A percentile compares a stretch with the other conserved stretches of the same genome.
phyloP scores from a whole-genome alignment of 2,329 filamentous ascomycete species.

The Epichloe brachyelytri region DNA sequence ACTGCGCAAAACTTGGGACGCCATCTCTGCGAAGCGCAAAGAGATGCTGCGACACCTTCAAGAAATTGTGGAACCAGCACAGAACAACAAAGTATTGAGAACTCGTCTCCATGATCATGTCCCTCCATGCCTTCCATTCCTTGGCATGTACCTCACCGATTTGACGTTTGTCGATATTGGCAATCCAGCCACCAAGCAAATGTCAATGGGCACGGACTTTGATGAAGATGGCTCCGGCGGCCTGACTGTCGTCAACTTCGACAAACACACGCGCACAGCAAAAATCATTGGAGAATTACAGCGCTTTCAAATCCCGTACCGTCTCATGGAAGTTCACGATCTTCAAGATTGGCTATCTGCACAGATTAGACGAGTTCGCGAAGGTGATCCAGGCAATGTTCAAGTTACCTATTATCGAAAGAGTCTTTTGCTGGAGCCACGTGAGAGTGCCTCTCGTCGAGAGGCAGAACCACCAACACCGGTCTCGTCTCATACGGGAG shows the following conservation, averaged over 20 bases:
- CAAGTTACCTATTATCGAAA: conserved; percentile 62
- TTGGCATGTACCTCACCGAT: conserved; percentile 93
- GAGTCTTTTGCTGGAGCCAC: conserved; percentile 71
- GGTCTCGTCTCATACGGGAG: conserved; percentile 15
- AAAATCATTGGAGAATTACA: conserved; percentile 94
- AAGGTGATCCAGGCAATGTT: conserved; percentile 40
- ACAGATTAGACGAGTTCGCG: conserved; percentile 66
- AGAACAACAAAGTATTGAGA: conserved; percentile 82
- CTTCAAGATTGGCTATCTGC: conserved; percentile 86
- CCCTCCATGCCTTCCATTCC: conserved; percentile 85
- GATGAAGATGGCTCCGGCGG: conserved; percentile 51
- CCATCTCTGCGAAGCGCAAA: conserved; percentile 73
- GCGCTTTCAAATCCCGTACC: conserved; percentile 89
- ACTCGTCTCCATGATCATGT: conserved; percentile 73
- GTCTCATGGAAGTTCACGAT: conserved; percentile 68
- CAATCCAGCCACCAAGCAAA: conserved; percentile 72
- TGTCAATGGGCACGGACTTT: conserved; percentile 35
- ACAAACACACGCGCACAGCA: conserved; percentile 89
- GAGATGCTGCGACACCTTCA: conserved; percentile 66
- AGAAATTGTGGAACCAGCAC: conserved; percentile 73
- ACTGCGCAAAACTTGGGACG: conserved; percentile 83
- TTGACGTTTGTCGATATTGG: conserved; percentile 92
- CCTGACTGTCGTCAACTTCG: conserved; percentile 85
- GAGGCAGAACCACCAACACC: conserved; percentile 21
- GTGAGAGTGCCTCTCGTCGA: conserved; percentile 33